phyloP scores from a whole-genome alignment of 176 grass and related monocot genomes.

The Chloris gayana region DNA sequence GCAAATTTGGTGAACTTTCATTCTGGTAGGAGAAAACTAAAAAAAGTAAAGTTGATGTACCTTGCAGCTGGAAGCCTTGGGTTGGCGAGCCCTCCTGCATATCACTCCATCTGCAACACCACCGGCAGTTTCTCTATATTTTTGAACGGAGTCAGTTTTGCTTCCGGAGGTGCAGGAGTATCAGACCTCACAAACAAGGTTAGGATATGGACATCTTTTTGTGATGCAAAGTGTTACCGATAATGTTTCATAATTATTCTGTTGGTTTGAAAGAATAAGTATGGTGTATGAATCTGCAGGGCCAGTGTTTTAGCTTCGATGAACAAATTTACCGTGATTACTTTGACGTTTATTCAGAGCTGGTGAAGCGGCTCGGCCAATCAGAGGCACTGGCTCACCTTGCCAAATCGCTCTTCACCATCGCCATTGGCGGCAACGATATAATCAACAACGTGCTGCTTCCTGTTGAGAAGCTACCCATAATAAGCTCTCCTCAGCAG shows the following conservation, averaged over 20 bases:
- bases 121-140: neutral
- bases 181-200: constrained; percentile 72
- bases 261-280: neutral
- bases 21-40: neutral
- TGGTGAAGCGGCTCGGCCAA: constrained; percentile 61
- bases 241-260: neutral
- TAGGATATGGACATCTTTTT: neutral
- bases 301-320: constrained; percentile 64
- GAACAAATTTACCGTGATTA: constrained; percentile 62
- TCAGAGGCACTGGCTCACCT: constrained; percentile 48
- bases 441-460: constrained; percentile 59
- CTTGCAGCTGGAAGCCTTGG: constrained; percentile 67
- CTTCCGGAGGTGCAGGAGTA: constrained; percentile 75
- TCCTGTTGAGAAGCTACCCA: constrained; percentile 17
- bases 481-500: constrained; percentile 31
- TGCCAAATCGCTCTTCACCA: constrained; percentile 63
- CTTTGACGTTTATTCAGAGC: constrained; percentile 42
- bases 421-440: constrained; percentile 91
- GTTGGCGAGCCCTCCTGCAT: constrained; percentile 52
- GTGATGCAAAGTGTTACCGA: too few relatives aligned
- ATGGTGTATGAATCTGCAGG: constrained; percentile 29
- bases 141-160: constrained; percentile 70
- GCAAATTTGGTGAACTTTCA: neutral
- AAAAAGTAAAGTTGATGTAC: neutral
- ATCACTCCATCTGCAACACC: constrained; percentile 48